Evolutionary conservation across 139 green algal species (phyloP).

Genomic region (Coelastrella sp.): DNA sequence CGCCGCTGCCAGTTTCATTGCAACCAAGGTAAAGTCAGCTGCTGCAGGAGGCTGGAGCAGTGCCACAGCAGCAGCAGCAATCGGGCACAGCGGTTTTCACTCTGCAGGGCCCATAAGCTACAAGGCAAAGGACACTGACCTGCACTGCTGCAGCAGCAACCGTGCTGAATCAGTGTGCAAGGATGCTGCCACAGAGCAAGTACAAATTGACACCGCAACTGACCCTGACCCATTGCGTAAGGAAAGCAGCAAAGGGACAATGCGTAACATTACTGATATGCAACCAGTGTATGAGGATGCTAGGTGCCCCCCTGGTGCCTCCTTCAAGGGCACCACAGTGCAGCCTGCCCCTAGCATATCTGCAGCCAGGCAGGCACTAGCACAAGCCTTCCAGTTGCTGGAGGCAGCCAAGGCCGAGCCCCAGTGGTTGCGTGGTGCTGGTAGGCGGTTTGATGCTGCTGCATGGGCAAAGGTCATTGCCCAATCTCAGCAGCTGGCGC

Average conservation of each 20-base stretch:
- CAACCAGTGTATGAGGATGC: background rate
- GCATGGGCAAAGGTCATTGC: slow-evolving; percentile 22
- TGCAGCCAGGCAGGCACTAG: slow-evolving; percentile 8
- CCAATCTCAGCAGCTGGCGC: slow-evolving; percentile 6
- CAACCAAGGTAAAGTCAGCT: too few relatives aligned
- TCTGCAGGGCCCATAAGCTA: background rate
- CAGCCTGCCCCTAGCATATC: slow-evolving; percentile 13
- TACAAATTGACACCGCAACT: too few relatives aligned
- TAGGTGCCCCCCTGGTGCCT: background rate
- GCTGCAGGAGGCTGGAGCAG: too few relatives aligned
- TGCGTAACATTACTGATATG: too few relatives aligned
- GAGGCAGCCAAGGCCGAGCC: slow-evolving; percentile 20
- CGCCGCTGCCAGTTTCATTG: too few relatives aligned
- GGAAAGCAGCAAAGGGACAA: too few relatives aligned
- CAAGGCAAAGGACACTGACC: background rate
- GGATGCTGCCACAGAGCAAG: background rate
- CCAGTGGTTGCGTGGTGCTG: slow-evolving; percentile 24
- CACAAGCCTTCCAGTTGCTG: slow-evolving; percentile 15
- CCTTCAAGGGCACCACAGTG: background rate
- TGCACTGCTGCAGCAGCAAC: background rate
- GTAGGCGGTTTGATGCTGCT: background rate
- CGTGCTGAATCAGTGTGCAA: background rate
- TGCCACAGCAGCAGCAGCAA: background rate
- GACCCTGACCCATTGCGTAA: too few relatives aligned
- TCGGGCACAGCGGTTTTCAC: background rate